A percentile compares a stretch with the other conserved stretches of the same genome.
Evolutionary conservation across 441 rosid species (phyloP).

Genomic region (Lagerstroemia fauriei): DNA sequence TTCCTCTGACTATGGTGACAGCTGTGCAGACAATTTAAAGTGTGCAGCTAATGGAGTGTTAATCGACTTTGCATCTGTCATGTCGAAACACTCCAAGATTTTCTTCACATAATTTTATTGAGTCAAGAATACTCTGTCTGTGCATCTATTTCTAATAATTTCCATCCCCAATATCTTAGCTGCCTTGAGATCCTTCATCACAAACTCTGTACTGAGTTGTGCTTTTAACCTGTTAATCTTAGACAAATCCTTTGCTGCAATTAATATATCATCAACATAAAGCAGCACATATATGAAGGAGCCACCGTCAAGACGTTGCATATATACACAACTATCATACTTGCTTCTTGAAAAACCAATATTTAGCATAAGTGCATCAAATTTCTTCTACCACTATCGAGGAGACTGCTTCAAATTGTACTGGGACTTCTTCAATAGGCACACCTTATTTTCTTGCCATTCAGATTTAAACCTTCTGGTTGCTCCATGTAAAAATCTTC

Average conservation of each 20-base stretch:
- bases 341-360: not conserved
- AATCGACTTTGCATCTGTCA: too few species aligned
- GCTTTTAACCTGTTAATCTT: conserved; percentile 1
- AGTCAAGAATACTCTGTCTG: not conserved
- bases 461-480: not conserved
- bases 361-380: not conserved
- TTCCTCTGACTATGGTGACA: not conserved
- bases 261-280: conserved; percentile 19
- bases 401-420: not conserved
- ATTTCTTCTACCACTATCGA: not conserved
- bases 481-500: not conserved
- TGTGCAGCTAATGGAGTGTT: not conserved
- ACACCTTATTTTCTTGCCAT: not conserved
- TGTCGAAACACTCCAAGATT: too few species aligned
- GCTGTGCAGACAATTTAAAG: too few species aligned
- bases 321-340: not conserved
- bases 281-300: not conserved
- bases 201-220: not conserved
- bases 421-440: not conserved
- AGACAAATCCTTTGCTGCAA: not conserved
- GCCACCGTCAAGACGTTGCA: not conserved
- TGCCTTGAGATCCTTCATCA: conserved; percentile 7
- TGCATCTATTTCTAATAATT: not conserved
- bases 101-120: not conserved
- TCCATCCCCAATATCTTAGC: not conserved